phyloP scores from a whole-genome alignment of 164 flowering plant species.

The Paratinospora sagittata region DNA sequence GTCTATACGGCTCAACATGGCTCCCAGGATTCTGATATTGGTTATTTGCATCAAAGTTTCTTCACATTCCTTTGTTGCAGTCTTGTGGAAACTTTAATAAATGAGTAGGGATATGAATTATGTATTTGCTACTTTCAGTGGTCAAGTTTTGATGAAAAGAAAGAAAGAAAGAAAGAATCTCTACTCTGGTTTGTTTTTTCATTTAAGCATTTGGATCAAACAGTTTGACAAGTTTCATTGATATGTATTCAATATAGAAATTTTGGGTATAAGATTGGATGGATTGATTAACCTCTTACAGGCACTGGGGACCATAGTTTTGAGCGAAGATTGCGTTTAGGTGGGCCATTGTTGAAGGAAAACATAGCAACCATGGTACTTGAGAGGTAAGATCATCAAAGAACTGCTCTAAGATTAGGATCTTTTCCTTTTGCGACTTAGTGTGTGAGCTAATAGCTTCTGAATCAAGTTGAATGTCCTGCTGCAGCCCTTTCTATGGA shows the following conservation, averaged over 20 bases:
- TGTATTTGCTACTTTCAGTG: neutral
- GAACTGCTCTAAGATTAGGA: constrained; percentile 7
- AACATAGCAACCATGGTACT: constrained; percentile 99
- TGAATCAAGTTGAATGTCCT: constrained; percentile 17
- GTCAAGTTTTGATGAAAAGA: neutral
- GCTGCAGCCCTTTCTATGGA: constrained; percentile 90
- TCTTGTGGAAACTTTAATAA: neutral
- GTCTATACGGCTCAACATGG: neutral
- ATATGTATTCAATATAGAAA: neutral
- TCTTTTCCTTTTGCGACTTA: neutral
- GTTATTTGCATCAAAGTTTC: neutral
- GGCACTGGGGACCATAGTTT: constrained; percentile 97
- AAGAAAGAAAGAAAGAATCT: neutral
- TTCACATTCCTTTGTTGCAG: neutral
- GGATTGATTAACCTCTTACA: constrained; percentile 19
- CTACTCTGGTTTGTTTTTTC: neutral
- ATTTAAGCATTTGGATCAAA: neutral
- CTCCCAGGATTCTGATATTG: neutral
- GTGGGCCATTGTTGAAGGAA: constrained; percentile 85
- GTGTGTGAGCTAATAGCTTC: neutral
- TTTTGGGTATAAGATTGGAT: neutral
- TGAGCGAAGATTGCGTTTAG: constrained; percentile 92
- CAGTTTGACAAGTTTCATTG: neutral
- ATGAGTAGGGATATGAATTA: neutral
- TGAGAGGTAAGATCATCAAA: constrained; percentile 58